phyloP scores from a whole-genome alignment of 2,329 filamentous ascomycete species.

The Leptographium wingfieldii region DNA sequence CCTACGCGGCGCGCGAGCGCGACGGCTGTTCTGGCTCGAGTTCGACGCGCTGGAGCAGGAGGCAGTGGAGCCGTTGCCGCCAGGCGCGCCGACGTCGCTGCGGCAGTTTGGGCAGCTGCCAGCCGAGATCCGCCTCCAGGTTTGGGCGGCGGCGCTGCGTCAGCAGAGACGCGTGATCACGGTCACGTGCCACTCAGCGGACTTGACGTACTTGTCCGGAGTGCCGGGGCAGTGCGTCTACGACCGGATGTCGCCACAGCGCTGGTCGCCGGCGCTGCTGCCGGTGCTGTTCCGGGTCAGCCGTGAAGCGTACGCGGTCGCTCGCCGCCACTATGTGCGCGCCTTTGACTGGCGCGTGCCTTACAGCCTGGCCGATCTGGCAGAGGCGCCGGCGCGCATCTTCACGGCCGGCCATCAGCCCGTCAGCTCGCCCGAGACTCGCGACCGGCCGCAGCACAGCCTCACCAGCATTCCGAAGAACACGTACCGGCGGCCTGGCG shows the following conservation, averaged over 20 bases:
- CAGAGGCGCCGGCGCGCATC: slow-evolving; percentile 12
- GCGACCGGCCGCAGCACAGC: too few species aligned
- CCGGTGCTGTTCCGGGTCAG: slow-evolving; percentile 32
- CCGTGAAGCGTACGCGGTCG: slow-evolving; percentile 29
- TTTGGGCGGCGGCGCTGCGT: slow-evolving; percentile 28
- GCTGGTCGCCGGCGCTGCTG: slow-evolving; percentile 12
- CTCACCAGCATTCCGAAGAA: background rate
- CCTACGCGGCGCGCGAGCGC: background rate
- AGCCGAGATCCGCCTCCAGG: slow-evolving; percentile 32
- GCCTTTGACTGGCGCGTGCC: slow-evolving; percentile 35
- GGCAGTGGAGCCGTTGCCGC: background rate
- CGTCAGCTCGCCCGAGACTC: background rate
- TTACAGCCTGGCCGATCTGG: slow-evolving; percentile 14
- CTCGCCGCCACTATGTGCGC: slow-evolving; percentile 30
- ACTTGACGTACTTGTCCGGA: background rate
- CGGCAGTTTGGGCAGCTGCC: slow-evolving; percentile 27
- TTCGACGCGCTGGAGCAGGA: slow-evolving; percentile 22
- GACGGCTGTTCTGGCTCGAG: slow-evolving; percentile 27
- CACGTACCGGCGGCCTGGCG: background rate
- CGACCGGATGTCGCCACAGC: slow-evolving; percentile 14
- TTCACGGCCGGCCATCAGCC: background rate
- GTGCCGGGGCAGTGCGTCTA: background rate
- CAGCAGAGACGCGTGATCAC: slow-evolving; percentile 31
- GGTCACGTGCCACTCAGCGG: slow-evolving; percentile 22
- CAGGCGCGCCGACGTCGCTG: slow-evolving; percentile 15